A percentile compares a stretch with the other conserved stretches of the same genome.
Evolutionary conservation across 2,329 filamentous ascomycete genomes (phyloP).

Genomic region (Sclerotinia spermophila): DNA sequence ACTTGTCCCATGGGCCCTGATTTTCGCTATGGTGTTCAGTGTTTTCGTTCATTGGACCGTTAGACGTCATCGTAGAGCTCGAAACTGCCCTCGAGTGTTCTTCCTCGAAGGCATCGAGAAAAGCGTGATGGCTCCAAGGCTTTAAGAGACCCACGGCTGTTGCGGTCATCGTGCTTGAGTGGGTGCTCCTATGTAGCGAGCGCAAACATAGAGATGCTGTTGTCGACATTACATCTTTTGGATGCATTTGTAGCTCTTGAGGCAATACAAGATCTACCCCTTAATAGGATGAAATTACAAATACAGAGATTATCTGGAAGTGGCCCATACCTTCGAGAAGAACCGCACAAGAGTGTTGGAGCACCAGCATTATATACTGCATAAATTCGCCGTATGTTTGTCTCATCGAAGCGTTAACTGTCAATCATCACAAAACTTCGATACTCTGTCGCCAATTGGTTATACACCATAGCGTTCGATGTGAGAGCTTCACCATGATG

Average conservation of each 20-base stretch:
- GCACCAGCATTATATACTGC: neutral
- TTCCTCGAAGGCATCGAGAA: neutral
- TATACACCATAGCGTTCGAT: neutral
- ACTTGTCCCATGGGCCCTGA: constrained; percentile 39
- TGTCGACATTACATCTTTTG: neutral
- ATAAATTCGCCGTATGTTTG: neutral
- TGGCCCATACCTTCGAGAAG: neutral
- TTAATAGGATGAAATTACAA: too few species aligned
- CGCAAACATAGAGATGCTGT: neutral
- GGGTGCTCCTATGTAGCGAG: neutral
- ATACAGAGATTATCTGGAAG: neutral
- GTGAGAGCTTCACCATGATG: neutral
- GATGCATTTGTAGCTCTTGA: neutral
- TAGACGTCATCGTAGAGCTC: neutral
- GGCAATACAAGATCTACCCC: neutral
- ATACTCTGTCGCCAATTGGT: too few species aligned
- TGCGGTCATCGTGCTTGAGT: neutral
- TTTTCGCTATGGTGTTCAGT: constrained; percentile 39
- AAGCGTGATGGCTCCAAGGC: neutral
- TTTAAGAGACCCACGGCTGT: neutral
- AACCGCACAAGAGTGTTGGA: neutral
- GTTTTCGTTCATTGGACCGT: constrained; percentile 31
- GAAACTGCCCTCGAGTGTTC: neutral
- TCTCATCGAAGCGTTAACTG: neutral
- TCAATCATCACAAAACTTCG: neutral